A percentile compares a stretch with the other conserved stretches of the same genome.
These are phyloP conservation scores for Pistacia atlantica DNA, from an alignment of 345 rosid species.

Conservation along the genomic window DNA sequence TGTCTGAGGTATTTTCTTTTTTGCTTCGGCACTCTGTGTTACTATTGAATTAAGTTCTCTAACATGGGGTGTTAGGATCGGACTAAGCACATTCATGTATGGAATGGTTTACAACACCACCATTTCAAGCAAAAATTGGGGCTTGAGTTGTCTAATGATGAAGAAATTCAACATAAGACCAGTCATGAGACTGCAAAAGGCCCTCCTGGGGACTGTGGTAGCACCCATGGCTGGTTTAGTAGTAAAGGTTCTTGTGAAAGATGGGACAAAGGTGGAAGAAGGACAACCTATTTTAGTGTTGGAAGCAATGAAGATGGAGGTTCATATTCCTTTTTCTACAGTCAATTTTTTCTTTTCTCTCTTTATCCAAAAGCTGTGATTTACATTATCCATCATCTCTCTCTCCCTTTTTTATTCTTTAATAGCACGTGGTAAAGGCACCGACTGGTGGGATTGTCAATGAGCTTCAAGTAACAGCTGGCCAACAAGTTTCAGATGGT, in stretches of 20 bases:
- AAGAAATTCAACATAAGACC: slow-evolving; percentile 56
- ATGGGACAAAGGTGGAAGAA: slow-evolving; percentile 69
- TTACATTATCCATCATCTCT: neutral
- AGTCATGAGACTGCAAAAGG: slow-evolving; percentile 50
- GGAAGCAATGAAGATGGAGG: slow-evolving; percentile 99
- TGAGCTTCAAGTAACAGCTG: slow-evolving; percentile 67
- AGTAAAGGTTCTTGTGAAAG: slow-evolving; percentile 76
- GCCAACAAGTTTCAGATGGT: slow-evolving; percentile 80
- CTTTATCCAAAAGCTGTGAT: neutral
- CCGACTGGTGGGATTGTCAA: slow-evolving; percentile 62
- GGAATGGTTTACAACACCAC: slow-evolving; percentile 68
- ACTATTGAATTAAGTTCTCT: slow-evolving; percentile 23
- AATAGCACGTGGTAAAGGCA: slow-evolving; percentile 90
- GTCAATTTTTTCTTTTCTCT: neutral
- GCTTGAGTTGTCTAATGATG: slow-evolving; percentile 53
- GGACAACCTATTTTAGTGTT: slow-evolving; percentile 83
- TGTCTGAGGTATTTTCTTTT: neutral
- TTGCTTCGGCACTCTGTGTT: neutral
- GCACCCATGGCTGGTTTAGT: slow-evolving; percentile 98
- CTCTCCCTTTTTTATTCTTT: neutral
- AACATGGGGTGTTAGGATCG: slow-evolving; percentile 49
- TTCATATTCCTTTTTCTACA: slow-evolving; percentile 26
- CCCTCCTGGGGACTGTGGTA: slow-evolving; percentile 68
- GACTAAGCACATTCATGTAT: slow-evolving; percentile 68
- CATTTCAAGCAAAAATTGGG: slow-evolving; percentile 71